phyloP scores from a whole-genome alignment of 2,329 filamentous ascomycete species.

The Zasmidium citrigriseum region DNA sequence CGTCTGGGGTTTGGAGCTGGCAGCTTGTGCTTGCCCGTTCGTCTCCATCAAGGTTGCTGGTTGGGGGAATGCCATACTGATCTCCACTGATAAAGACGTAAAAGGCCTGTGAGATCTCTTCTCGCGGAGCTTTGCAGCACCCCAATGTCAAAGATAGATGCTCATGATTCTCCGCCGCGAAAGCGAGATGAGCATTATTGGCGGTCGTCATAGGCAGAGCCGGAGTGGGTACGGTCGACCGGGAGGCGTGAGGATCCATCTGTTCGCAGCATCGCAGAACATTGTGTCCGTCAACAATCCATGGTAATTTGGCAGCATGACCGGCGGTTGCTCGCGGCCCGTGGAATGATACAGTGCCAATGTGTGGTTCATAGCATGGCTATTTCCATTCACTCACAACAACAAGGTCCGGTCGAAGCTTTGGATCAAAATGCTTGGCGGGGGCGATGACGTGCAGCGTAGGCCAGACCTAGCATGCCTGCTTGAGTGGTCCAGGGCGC shows the following conservation, averaged over 20 bases:
- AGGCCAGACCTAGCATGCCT: background rate
- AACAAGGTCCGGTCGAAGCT: background rate
- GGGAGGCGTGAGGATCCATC: background rate
- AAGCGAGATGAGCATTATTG: background rate
- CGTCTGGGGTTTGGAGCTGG: constrained; percentile 13
- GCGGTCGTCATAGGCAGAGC: background rate
- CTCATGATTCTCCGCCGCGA: too few species aligned
- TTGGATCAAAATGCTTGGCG: background rate
- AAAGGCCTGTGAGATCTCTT: too few species aligned
- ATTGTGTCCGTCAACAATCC: too few species aligned
- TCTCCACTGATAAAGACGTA: too few species aligned
- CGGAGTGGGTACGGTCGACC: background rate
- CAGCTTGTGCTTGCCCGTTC: background rate
- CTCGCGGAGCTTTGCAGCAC: too few species aligned
- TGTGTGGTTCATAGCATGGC: too few species aligned
- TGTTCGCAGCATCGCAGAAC: background rate
- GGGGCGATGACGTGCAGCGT: background rate
- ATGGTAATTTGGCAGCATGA: too few species aligned
- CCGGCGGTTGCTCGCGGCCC: too few species aligned
- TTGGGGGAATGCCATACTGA: constrained; percentile 1
- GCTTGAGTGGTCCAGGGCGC: background rate
- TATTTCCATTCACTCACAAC: background rate
- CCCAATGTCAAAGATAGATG: too few species aligned
- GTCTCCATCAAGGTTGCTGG: background rate
- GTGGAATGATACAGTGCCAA: too few species aligned